These are phyloP conservation scores for Rhizopogon sp. DNA, from an alignment of 768 basidiomycete genomes.

Conservation along the genomic window DNA sequence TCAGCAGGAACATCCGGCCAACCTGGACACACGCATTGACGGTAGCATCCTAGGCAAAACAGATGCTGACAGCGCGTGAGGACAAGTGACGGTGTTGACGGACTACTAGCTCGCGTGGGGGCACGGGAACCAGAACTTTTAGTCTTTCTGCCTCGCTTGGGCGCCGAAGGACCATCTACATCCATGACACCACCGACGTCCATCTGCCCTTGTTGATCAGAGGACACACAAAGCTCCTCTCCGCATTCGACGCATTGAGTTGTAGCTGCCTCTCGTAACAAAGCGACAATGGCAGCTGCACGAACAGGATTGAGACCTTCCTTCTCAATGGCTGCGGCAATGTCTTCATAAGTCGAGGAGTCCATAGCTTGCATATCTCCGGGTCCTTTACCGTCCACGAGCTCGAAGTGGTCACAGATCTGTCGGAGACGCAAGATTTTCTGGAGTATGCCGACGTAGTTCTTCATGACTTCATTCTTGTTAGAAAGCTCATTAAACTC, in stretches of 20 bases:
- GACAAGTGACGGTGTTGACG: conserved; percentile 56
- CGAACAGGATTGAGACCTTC: conserved; percentile 75
- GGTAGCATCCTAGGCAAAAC: conserved; percentile 86
- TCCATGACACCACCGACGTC: conserved; percentile 40
- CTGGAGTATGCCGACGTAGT: conserved; percentile 95
- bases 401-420: conserved; percentile 94
- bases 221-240: conserved; percentile 56
- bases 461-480: conserved; percentile 95
- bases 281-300: conserved; percentile 79
- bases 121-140: conserved; percentile 57
- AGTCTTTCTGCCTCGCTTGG: conserved; percentile 49
- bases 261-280: conserved; percentile 81
- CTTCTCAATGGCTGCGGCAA: conserved; percentile 64
- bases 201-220: conserved; percentile 34
- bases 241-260: conserved; percentile 90
- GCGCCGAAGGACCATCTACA: conserved; percentile 41
- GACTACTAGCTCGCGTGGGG: conserved; percentile 72
- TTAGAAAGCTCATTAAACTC: conserved; percentile 84
- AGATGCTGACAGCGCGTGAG: conserved; percentile 94
- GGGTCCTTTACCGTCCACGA: conserved; percentile 68
- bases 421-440: conserved; percentile 94
- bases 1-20: conserved; percentile 72
- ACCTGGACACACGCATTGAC: conserved; percentile 65
- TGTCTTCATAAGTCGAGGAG: conserved; percentile 64
- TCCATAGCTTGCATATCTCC: conserved; percentile 45